Evolutionary conservation across 768 basidiomycete species (phyloP).

Genomic region (Leucocoprinus sp.): DNA sequence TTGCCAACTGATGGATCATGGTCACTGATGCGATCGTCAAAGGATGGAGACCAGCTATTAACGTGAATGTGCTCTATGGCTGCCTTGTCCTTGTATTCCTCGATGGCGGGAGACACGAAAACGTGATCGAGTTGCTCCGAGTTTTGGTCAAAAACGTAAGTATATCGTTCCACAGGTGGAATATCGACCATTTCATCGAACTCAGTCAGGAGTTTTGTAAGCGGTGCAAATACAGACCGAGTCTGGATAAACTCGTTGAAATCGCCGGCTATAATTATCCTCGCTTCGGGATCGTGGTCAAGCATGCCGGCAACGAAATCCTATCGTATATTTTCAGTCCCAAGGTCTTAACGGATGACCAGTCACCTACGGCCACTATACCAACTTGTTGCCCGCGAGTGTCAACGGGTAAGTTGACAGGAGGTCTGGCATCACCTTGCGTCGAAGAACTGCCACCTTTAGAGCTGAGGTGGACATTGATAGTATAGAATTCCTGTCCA

Average conservation of each 20-base stretch:
- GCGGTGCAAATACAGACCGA: conserved; percentile 39
- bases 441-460: conserved; percentile 49
- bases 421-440: conserved; percentile 49
- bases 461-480: conserved; percentile 53
- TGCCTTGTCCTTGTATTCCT: conserved; percentile 28
- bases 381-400: conserved; percentile 42
- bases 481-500: conserved; percentile 42
- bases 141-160: conserved; percentile 54
- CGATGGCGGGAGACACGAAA: conserved; percentile 41
- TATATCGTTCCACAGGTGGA: conserved; percentile 45
- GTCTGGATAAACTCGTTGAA: conserved; percentile 55
- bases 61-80: conserved; percentile 53
- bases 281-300: conserved; percentile 32
- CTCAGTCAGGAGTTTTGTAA: conserved; percentile 34
- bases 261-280: conserved; percentile 49
- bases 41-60: conserved; percentile 45
- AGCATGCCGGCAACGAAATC: conserved; percentile 41
- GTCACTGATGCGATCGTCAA: conserved; percentile 40
- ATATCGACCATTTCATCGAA: conserved; percentile 44
- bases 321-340: conserved; percentile 21
- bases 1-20: conserved; percentile 53
- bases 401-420: conserved; percentile 44
- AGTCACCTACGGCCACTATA: conserved; percentile 38
- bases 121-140: conserved; percentile 52
- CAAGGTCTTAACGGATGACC: not conserved